These are phyloP conservation scores for Mucor velutinosus DNA, from an alignment of 371 early-diverging fungal genomes.

Conservation along the genomic window DNA sequence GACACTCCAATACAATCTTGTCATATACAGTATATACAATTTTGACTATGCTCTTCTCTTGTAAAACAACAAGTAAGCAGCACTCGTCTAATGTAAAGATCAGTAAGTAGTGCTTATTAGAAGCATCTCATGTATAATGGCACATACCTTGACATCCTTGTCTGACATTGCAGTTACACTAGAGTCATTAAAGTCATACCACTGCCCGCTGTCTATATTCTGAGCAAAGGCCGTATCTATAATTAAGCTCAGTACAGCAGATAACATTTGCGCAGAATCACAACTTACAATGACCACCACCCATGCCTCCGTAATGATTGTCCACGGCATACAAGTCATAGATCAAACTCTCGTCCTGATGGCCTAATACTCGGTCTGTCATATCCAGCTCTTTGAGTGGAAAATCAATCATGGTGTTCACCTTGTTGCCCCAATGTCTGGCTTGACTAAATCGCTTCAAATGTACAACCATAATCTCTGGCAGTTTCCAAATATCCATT, in stretches of 20 bases:
- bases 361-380: slow-evolving; percentile 29
- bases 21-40: background rate
- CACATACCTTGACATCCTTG: slow-evolving; percentile 53
- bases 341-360: slow-evolving; percentile 34
- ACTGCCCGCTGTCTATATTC: slow-evolving; percentile 62
- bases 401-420: slow-evolving; percentile 67
- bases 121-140: slow-evolving; percentile 23
- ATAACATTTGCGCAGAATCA: slow-evolving; percentile 9
- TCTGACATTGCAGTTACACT: slow-evolving; percentile 65
- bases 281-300: slow-evolving; percentile 87
- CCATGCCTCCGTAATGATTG: slow-evolving; percentile 90
- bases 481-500: slow-evolving; percentile 59
- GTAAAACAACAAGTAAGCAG: slow-evolving; percentile 68
- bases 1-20: too few relatives aligned
- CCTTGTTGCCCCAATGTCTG: slow-evolving; percentile 61
- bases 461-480: slow-evolving; percentile 61
- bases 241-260: background rate
- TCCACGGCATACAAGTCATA: slow-evolving; percentile 91
- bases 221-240: slow-evolving; percentile 87
- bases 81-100: slow-evolving; percentile 51
- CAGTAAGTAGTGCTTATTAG: background rate
- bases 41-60: background rate
- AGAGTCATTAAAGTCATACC: slow-evolving; percentile 92
- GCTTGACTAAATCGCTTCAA: slow-evolving; percentile 70
- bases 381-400: slow-evolving; percentile 50